These are phyloP conservation scores for Candida oleophila DNA, from an alignment of 805 yeast species.

Conservation along the genomic window DNA sequence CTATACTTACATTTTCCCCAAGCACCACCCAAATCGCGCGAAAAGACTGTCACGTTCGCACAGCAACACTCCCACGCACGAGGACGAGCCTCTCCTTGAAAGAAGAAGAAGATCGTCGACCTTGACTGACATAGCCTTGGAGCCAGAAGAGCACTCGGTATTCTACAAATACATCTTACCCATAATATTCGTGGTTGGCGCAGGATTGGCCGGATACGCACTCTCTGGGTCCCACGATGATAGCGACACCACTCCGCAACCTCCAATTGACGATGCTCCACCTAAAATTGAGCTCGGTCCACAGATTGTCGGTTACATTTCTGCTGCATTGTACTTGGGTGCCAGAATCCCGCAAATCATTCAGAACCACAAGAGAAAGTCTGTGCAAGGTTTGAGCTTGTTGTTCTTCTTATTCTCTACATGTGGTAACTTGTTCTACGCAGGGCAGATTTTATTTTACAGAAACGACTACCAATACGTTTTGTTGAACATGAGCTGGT, in stretches of 20 bases:
- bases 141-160: slow-evolving; percentile 45
- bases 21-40: slow-evolving; percentile 22
- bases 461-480: slow-evolving; percentile 62
- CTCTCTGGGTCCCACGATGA: slow-evolving; percentile 38
- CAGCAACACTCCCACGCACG: slow-evolving; percentile 10
- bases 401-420: slow-evolving; percentile 74
- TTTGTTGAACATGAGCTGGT: slow-evolving; percentile 67
- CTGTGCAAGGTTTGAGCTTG: slow-evolving; percentile 84
- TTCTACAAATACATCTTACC: slow-evolving; percentile 58
- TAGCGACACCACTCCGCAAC: slow-evolving; percentile 14
- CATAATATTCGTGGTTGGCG: slow-evolving; percentile 55
- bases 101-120: slow-evolving; percentile 51
- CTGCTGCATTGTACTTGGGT: slow-evolving; percentile 66
- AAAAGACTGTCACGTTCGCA: slow-evolving; percentile 2
- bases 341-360: slow-evolving; percentile 83
- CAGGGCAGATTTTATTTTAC: slow-evolving; percentile 67
- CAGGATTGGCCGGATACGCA: slow-evolving; percentile 62
- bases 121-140: slow-evolving; percentile 48
- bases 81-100: slow-evolving; percentile 33
- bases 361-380: slow-evolving; percentile 73
- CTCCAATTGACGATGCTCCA: slow-evolving; percentile 20
- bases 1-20: slow-evolving; percentile 49
- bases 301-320: slow-evolving; percentile 66
- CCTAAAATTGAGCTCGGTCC: slow-evolving; percentile 48
- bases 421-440: slow-evolving; percentile 73